phyloP scores from a whole-genome alignment of 1,139 yeast species.

The Saccharomyces hybrid region DNA sequence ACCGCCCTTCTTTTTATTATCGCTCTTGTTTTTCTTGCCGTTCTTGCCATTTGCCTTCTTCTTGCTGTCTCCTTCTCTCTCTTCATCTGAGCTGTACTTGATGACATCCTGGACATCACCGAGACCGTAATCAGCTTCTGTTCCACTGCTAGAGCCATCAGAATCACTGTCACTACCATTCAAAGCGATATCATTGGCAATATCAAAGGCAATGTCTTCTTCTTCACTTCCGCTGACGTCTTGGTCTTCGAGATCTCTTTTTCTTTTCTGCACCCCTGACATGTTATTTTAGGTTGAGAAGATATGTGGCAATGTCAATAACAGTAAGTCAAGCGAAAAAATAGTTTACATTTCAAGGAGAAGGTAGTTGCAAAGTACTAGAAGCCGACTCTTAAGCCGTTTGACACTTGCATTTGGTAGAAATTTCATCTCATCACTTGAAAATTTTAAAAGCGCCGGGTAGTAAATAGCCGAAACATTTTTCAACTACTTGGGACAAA shows the following conservation, averaged over 20 bases:
- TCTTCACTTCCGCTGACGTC: neutral
- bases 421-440: constrained; percentile 12
- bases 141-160: constrained; percentile 32
- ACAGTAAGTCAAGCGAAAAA: too few relatives aligned
- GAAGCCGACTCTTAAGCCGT: neutral
- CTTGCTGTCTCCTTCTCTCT: constrained; percentile 36
- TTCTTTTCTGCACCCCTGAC: neutral
- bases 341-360: neutral
- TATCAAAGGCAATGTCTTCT: constrained; percentile 39
- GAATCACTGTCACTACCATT: constrained; percentile 40
- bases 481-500: too few relatives aligned
- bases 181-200: constrained; percentile 56
- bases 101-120: constrained; percentile 51
- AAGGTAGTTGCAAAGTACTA: neutral
- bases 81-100: constrained; percentile 37
- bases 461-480: neutral
- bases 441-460: neutral
- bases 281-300: too few relatives aligned
- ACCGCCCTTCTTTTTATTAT: too few relatives aligned
- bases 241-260: neutral
- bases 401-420: neutral
- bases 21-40: constrained; percentile 13
- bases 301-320: too few relatives aligned
- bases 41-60: constrained; percentile 12
- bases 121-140: constrained; percentile 39